Percentiles rank a stretch among this genome's conserved stretches.
These are phyloP conservation scores for Chrysopogon serrulatus DNA, from an alignment of 176 grass and related monocot species.

Conservation along the genomic window DNA sequence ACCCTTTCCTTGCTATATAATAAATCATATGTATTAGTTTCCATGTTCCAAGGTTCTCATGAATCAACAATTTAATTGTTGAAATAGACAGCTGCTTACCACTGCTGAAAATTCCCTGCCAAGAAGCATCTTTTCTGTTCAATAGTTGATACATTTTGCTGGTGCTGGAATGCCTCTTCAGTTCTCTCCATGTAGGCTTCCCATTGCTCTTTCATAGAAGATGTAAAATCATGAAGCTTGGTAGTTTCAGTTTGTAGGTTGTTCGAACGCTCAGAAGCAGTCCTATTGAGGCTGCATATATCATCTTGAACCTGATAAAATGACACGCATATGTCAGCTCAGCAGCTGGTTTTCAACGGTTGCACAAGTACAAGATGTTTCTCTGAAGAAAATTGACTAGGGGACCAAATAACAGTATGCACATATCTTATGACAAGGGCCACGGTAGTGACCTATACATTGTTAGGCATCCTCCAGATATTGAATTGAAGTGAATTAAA, in stretches of 20 bases:
- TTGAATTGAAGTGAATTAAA: background rate
- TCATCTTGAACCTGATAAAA: slow-evolving; percentile 57
- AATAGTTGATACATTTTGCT: slow-evolving; percentile 38
- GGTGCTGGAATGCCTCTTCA: slow-evolving; percentile 57
- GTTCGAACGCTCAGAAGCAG: slow-evolving; percentile 31
- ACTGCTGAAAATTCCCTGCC: background rate
- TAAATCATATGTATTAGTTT: background rate
- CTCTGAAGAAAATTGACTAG: background rate
- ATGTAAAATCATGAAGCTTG: slow-evolving; percentile 47
- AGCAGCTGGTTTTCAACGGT: background rate
- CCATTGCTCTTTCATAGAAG: slow-evolving; percentile 71
- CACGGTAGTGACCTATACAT: background rate
- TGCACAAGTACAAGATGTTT: slow-evolving; percentile 11
- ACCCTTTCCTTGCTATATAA: background rate
- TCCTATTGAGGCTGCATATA: slow-evolving; percentile 42
- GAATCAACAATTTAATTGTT: background rate
- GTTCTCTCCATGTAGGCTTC: slow-evolving; percentile 42
- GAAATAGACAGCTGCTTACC: background rate
- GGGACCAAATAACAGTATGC: background rate
- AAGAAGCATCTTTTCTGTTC: slow-evolving; percentile 37
- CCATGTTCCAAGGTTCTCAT: background rate
- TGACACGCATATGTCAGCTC: background rate
- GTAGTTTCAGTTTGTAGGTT: slow-evolving; percentile 57
- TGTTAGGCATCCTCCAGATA: background rate
- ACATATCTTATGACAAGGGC: background rate